These are phyloP conservation scores for Pythium oligandrum DNA, from an alignment of 352 stramenopile genomes.

Conservation along the genomic window DNA sequence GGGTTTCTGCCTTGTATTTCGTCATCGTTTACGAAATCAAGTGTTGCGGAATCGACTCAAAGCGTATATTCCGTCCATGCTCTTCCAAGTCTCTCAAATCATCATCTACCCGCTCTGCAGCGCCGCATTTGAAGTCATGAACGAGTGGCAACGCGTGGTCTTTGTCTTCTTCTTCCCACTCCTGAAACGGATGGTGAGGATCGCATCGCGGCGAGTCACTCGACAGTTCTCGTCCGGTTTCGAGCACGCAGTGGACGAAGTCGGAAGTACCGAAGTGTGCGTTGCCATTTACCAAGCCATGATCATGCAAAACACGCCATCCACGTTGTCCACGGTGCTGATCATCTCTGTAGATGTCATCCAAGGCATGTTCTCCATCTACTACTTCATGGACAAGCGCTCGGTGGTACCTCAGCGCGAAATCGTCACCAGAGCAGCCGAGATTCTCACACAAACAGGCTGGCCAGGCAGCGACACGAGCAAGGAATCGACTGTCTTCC, in stretches of 20 bases:
- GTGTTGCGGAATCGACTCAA: neutral
- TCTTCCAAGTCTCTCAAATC: neutral
- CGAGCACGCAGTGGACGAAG: neutral
- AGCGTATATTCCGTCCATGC: neutral
- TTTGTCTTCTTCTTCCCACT: neutral
- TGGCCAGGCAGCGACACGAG: too few relatives aligned
- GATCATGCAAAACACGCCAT: constrained; percentile 1
- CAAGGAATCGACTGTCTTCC: too few relatives aligned
- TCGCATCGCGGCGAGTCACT: neutral
- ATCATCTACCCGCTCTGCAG: constrained; percentile 1
- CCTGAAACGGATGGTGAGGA: neutral
- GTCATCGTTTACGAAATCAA: neutral
- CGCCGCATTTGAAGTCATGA: constrained; percentile 1
- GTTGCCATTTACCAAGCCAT: constrained; percentile 5
- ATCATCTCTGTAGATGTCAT: constrained; percentile 2
- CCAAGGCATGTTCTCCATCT: neutral
- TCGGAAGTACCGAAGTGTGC: neutral
- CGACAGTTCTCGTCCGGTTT: neutral
- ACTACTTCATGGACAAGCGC: neutral
- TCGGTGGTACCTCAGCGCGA: too few relatives aligned
- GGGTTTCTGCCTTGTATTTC: neutral
- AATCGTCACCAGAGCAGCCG: neutral
- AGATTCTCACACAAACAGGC: neutral
- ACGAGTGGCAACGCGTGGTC: neutral
- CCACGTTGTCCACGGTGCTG: neutral